phyloP scores from a whole-genome alignment of 169 alveolate genomes.

The Cryptosporidium sp. region DNA sequence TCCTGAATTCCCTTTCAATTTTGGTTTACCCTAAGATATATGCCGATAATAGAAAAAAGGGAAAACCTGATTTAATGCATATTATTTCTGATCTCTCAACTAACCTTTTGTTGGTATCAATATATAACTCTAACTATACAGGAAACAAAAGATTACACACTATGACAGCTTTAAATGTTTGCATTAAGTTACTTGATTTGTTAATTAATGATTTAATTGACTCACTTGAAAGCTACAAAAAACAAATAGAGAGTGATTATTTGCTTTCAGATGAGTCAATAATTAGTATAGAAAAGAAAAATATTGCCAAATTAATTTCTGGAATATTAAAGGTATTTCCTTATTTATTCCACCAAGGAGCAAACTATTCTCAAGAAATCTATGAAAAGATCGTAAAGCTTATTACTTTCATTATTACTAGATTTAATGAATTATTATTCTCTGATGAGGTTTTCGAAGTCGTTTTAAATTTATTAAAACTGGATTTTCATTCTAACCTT shows the following conservation, averaged over 20 bases:
- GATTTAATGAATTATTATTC: conserved; percentile 2
- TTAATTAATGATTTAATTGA: not conserved
- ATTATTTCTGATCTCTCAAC: conserved; percentile 36
- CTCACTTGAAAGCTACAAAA: not conserved
- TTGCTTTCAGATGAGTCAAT: not conserved
- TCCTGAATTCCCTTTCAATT: not conserved
- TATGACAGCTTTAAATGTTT: not conserved
- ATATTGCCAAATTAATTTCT: not conserved
- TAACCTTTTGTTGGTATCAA: conserved; percentile 17
- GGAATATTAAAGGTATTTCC: conserved; percentile 25
- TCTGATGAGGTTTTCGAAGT: conserved; percentile 3
- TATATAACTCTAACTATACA: not conserved
- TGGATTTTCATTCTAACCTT: conserved; percentile 9
- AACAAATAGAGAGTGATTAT: not conserved
- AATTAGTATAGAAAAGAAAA: not conserved
- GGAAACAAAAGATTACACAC: conserved; percentile 15
- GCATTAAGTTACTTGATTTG: conserved; percentile 1
- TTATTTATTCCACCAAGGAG: conserved; percentile 35
- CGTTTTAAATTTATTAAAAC: not conserved
- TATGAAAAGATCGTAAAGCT: conserved; percentile 14
- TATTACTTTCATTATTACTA: not conserved
- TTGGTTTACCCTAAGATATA: conserved; percentile 22
- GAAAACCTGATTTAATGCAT: not conserved
- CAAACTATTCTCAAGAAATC: conserved; percentile 6
- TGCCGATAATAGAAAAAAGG: not conserved